Conservation (phyloP, 2,329 filamentous ascomycete species). For the Parafenestella ontariensis region DNA sequence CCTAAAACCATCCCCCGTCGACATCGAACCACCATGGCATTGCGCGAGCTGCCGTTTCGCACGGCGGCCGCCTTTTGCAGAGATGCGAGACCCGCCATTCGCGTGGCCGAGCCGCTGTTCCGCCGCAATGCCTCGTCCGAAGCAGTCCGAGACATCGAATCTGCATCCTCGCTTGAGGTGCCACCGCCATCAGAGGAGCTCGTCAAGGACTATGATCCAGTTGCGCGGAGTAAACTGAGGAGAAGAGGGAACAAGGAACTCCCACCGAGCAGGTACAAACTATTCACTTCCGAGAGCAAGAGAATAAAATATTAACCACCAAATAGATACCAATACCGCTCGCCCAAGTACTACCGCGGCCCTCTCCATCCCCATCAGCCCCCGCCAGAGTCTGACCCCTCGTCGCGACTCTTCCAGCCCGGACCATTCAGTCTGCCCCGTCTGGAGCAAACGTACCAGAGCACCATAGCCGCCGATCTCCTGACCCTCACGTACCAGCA, state of each 20-base stretch:
- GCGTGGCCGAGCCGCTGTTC: slow-evolving; percentile 27
- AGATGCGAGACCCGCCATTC: slow-evolving; percentile 32
- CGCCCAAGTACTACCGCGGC: slow-evolving; percentile 93
- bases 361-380: slow-evolving; percentile 92
- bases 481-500: slow-evolving; percentile 90
- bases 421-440: slow-evolving; percentile 90
- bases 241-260: slow-evolving; percentile 51
- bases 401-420: slow-evolving; percentile 85
- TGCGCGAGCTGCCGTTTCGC: slow-evolving; percentile 46
- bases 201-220: slow-evolving; percentile 57
- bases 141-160: slow-evolving; percentile 56
- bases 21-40: slow-evolving; percentile 40
- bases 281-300: background rate
- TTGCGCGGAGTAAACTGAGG: slow-evolving; percentile 54
- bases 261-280: slow-evolving; percentile 61
- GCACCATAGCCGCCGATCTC: slow-evolving; percentile 84
- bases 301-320: background rate
- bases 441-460: slow-evolving; percentile 87
- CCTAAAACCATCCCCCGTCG: slow-evolving; percentile 16
- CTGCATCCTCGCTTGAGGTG: slow-evolving; percentile 54
- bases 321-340: slow-evolving; percentile 87
- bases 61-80: slow-evolving; percentile 34
- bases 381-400: slow-evolving; percentile 82
- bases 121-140: slow-evolving; percentile 58
- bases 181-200: slow-evolving; percentile 50